phyloP scores from a whole-genome alignment of 257 asterid genomes.

The Solanum paucissectum region DNA sequence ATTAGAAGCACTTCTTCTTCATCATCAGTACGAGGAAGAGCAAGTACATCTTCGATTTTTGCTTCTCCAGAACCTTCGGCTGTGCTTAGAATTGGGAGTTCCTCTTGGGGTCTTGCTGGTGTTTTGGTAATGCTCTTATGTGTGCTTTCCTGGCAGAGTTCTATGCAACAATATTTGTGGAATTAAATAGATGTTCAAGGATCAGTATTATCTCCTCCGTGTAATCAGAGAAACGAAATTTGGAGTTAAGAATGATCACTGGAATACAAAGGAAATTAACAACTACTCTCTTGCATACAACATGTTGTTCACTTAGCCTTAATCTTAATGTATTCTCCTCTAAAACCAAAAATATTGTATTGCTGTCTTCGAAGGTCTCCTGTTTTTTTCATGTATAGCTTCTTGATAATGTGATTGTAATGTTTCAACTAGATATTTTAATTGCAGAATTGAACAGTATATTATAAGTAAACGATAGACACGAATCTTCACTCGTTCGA shows the following conservation, averaged over 20 bases:
- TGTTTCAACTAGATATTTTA: neutral
- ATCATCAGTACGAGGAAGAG: neutral
- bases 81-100: conserved; percentile 42
- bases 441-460: neutral
- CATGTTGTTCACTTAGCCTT: neutral
- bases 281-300: neutral
- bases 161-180: conserved; percentile 49
- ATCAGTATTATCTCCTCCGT: neutral
- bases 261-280: neutral
- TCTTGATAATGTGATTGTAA: neutral
- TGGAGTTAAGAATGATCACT: neutral
- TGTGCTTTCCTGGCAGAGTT: conserved; percentile 50
- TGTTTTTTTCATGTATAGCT: neutral
- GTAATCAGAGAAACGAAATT: neutral
- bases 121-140: conserved; percentile 43
- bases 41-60: neutral
- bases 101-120: conserved; percentile 65
- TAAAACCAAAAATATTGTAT: neutral
- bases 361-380: neutral
- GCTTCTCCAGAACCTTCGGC: conserved; percentile 11
- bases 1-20: conserved; percentile 46
- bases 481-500: neutral
- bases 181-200: conserved; percentile 5
- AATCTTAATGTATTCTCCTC: neutral
- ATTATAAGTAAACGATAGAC: neutral